These are phyloP conservation scores for Marsdenia floribunda DNA, from an alignment of 257 asterid species.

Conservation along the genomic window DNA sequence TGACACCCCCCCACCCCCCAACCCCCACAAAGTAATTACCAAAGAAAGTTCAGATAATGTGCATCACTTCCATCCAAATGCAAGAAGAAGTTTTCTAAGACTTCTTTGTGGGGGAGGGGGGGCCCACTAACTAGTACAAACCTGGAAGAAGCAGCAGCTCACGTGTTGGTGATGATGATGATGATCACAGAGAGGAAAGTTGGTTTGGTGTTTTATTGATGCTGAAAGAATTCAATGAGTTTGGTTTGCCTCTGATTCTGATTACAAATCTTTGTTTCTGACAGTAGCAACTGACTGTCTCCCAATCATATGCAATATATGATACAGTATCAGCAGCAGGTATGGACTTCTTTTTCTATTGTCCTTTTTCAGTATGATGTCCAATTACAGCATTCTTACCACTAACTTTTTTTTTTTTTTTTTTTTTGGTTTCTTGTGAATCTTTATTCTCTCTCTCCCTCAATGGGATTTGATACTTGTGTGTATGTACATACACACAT, in stretches of 20 bases:
- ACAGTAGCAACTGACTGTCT: neutral
- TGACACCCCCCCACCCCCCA: neutral
- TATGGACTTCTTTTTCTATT: neutral
- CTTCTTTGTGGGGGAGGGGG: neutral
- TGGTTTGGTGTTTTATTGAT: neutral
- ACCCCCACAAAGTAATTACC: neutral
- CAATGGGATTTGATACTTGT: neutral
- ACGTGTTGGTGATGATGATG: constrained; percentile 13
- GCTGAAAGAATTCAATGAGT: constrained; percentile 8
- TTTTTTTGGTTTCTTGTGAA: neutral
- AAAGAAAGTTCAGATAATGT: neutral
- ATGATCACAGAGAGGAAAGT: neutral
- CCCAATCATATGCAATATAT: constrained; percentile 5
- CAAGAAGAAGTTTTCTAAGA: constrained; percentile 10
- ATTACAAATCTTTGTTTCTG: constrained; percentile 9
- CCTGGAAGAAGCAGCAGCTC: constrained; percentile 4
- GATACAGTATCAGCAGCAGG: neutral
- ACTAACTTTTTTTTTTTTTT: no score
- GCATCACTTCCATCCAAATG: neutral
- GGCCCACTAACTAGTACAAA: neutral
- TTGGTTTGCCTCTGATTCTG: constrained; percentile 7
- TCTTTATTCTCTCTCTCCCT: neutral
- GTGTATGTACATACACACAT: no score
- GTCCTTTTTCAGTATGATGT: no score
- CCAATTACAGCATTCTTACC: no score